Evolutionary conservation across 2,329 filamentous ascomycete species (phyloP).

Genomic region (Aspergillus fumigatiaffinis): DNA sequence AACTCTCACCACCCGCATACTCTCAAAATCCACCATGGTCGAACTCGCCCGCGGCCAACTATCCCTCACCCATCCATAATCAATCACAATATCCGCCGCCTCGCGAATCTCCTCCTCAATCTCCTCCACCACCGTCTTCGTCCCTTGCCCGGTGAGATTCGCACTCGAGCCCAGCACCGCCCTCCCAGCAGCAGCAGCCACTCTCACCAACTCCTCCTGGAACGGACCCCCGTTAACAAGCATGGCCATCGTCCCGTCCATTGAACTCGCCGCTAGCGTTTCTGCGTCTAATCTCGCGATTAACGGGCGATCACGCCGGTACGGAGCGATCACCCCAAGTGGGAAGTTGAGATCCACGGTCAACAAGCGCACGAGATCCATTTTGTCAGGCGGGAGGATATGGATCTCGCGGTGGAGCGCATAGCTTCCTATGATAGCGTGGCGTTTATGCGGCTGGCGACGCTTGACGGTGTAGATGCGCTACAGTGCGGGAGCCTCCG

Average conservation of each 20-base stretch:
- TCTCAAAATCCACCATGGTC: slow-evolving; percentile 27
- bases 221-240: slow-evolving; percentile 24
- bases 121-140: slow-evolving; percentile 25
- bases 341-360: slow-evolving; percentile 24
- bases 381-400: slow-evolving; percentile 10
- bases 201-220: slow-evolving; percentile 22
- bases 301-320: slow-evolving; percentile 18
- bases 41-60: slow-evolving; percentile 21
- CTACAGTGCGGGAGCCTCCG: slow-evolving; percentile 15
- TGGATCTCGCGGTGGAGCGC: slow-evolving; percentile 22
- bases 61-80: slow-evolving; percentile 28
- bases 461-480: slow-evolving; percentile 18
- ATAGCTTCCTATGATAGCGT: slow-evolving; percentile 27
- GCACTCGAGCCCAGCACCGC: slow-evolving; percentile 28
- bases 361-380: slow-evolving; percentile 17
- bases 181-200: slow-evolving; percentile 18
- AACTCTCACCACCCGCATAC: slow-evolving; percentile 21
- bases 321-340: slow-evolving; percentile 23
- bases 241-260: slow-evolving; percentile 24
- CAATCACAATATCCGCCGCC: slow-evolving; percentile 28
- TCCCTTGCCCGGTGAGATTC: slow-evolving; percentile 28
- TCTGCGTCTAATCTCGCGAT: slow-evolving; percentile 15
- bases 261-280: slow-evolving; percentile 12
- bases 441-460: slow-evolving; percentile 21
- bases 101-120: slow-evolving; percentile 26